Conservation (phyloP, 2,329 filamentous ascomycete genomes). For the Xylariaceae sp. region DNA sequence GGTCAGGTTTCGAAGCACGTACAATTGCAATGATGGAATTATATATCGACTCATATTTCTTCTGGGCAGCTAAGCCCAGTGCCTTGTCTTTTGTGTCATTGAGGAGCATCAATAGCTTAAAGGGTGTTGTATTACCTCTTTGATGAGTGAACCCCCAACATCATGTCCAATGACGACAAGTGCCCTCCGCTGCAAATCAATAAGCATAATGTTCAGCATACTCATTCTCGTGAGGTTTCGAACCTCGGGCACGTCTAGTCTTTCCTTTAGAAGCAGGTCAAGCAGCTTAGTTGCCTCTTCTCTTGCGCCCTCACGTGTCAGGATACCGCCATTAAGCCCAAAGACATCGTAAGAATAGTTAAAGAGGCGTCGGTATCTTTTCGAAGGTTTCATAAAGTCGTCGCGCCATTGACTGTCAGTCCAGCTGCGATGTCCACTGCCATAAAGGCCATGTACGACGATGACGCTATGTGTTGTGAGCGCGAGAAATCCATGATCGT, state of each 20-base stretch:
- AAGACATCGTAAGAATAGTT: not conserved
- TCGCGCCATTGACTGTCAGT: not conserved
- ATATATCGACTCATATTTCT: not conserved
- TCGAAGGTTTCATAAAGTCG: not conserved
- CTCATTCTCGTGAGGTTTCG: no score
- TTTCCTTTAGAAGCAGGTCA: no score
- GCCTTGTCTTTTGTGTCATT: not conserved
- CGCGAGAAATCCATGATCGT: no score
- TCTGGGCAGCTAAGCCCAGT: not conserved
- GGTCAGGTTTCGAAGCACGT: no score
- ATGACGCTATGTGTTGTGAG: not conserved
- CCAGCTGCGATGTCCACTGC: not conserved
- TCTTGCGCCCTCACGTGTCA: not conserved
- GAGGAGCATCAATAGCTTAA: not conserved
- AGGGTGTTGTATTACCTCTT: not conserved
- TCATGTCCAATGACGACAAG: not conserved
- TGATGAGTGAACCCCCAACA: not conserved
- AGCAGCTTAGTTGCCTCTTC: not conserved
- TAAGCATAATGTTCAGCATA: no score
- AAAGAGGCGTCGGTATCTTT: no score
- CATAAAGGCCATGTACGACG: not conserved
- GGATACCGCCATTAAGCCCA: not conserved
- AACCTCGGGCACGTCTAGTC: no score
- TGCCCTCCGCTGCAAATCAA: not conserved
- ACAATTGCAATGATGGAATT: not conserved